A percentile compares a stretch with the other conserved stretches of the same genome.
Evolutionary conservation across 2,329 filamentous ascomycete species (phyloP).

Genomic region (Cordyceps cicadae): DNA sequence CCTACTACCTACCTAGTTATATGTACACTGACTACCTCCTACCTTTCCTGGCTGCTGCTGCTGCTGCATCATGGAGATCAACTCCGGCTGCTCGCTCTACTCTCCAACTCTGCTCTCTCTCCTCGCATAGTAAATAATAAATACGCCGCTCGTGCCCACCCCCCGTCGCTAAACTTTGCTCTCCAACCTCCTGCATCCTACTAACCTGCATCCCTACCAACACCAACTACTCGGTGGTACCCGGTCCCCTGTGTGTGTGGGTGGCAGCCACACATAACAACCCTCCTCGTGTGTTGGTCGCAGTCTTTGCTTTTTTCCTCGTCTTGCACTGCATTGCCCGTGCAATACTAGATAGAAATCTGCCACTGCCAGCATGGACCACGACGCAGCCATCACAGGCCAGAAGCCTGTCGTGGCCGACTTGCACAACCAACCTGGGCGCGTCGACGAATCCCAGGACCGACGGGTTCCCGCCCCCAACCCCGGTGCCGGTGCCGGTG

Average conservation of each 20-base stretch:
- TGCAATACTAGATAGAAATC: not conserved
- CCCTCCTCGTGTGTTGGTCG: not conserved
- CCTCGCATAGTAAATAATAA: not conserved
- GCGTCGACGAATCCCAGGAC: not conserved
- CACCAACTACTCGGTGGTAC: too few relatives aligned
- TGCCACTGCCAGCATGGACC: not conserved
- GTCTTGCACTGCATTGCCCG: not conserved
- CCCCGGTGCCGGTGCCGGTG: not conserved
- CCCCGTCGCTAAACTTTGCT: not conserved
- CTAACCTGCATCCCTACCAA: too few relatives aligned
- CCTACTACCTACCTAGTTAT: too few relatives aligned
- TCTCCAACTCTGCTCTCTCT: too few relatives aligned
- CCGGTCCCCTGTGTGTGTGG: too few relatives aligned
- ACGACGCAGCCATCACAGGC: not conserved
- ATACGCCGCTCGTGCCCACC: not conserved
- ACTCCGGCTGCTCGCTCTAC: too few relatives aligned
- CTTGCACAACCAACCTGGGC: not conserved
- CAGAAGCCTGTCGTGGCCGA: conserved; percentile 5
- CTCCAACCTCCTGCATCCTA: too few relatives aligned
- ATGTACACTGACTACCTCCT: too few relatives aligned
- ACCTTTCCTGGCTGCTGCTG: too few relatives aligned
- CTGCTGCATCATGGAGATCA: too few relatives aligned
- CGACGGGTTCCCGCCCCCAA: not conserved
- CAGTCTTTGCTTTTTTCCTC: not conserved
- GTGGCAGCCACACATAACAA: too few relatives aligned